These are phyloP conservation scores for Planoprotostelium fungivorum DNA, from an alignment of 78 protist genomes.

Conservation along the genomic window DNA sequence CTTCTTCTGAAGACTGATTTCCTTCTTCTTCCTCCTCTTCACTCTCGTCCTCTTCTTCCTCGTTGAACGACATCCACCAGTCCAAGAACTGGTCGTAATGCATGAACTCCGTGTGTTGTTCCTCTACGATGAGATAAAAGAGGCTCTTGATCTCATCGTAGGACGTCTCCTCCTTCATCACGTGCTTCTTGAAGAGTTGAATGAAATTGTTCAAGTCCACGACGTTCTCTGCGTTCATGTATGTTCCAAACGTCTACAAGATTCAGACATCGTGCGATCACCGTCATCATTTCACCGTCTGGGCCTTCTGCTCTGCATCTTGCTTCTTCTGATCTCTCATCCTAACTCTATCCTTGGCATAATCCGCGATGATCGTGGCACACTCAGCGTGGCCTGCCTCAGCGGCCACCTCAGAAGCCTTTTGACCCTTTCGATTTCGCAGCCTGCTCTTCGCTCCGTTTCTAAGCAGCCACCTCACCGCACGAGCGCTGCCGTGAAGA, in stretches of 20 bases:
- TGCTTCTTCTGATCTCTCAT: neutral
- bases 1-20: too few species aligned
- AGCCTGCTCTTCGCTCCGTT: slow-evolving; percentile 34
- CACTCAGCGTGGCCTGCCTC: neutral
- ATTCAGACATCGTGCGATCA: neutral
- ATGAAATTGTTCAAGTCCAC: neutral
- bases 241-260: neutral
- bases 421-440: slow-evolving; percentile 39
- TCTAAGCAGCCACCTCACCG: slow-evolving; percentile 14
- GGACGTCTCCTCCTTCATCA: neutral
- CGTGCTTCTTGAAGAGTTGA: neutral
- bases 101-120: neutral
- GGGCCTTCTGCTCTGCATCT: neutral
- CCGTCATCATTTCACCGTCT: neutral
- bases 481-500: slow-evolving; percentile 20
- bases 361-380: neutral
- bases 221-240: neutral
- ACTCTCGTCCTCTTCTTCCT: neutral
- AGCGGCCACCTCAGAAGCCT: neutral
- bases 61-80: neutral
- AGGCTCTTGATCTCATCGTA: neutral
- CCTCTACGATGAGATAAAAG: neutral
- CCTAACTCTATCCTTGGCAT: neutral
- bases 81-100: neutral
- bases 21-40: neutral